Conservation (phyloP, 441 rosid genomes). For the Bruguiera hainesii region DNA sequence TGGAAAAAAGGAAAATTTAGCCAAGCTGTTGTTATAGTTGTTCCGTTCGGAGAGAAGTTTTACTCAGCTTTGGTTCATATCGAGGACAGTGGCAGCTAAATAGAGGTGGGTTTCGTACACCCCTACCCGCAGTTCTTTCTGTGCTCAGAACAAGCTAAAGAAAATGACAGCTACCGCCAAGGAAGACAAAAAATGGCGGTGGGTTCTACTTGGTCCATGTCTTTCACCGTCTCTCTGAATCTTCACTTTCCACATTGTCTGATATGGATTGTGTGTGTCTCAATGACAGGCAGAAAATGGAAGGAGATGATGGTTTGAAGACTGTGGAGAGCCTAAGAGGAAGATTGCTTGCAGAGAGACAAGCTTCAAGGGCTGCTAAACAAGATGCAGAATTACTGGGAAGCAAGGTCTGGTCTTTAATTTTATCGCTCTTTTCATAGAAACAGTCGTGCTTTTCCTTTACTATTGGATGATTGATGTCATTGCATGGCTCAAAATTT, state of each 20-base stretch:
- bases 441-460: background rate
- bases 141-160: background rate
- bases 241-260: background rate
- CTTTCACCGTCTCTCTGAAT: constrained; percentile 8
- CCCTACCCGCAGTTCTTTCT: background rate
- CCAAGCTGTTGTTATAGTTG: no score
- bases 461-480: background rate
- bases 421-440: background rate
- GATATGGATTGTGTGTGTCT: constrained; percentile 20
- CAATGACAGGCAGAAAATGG: constrained; percentile 40
- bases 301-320: constrained; percentile 45
- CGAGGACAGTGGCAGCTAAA: background rate
- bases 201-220: constrained; percentile 17
- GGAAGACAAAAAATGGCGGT: constrained; percentile 37
- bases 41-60: background rate
- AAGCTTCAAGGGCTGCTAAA: constrained; percentile 61
- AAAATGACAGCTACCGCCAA: constrained; percentile 29
- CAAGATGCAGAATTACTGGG: constrained; percentile 56
- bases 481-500: background rate
- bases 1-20: no score
- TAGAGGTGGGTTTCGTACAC: background rate
- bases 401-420: constrained; percentile 43
- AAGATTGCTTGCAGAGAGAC: constrained; percentile 80
- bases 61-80: background rate
- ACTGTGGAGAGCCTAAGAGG: constrained; percentile 80